Base-by-base conservation (phyloP, 805 yeast species). In the Ogataea pini region DNA sequence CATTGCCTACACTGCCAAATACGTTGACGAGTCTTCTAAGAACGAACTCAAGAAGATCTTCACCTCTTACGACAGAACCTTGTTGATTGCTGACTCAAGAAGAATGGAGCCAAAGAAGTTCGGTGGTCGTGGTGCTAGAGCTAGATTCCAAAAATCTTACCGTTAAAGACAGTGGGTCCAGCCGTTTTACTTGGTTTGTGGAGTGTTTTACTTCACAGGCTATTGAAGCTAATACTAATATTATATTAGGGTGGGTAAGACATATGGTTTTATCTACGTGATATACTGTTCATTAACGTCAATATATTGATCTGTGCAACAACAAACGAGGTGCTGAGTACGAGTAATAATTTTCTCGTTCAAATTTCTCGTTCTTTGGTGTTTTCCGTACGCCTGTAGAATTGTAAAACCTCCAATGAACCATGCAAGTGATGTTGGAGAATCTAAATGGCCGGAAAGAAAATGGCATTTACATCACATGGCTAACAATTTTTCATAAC, bases 111-210 rank as follows among this genome's bases (percentile, higher is more conserved):
- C 99, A 86, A 94, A 94, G 97, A 94, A 94, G 85, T 94, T 94
- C 84, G 99, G 99, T 85, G 99, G 99, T 85, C 96, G 96, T 79
- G 99, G 99, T 89, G 99, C 99, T 82, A 94, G 99, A 84, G 94
- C 99, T 75, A 92, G 98, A 83, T 92, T 89, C 97, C 99, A 94
- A 86, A 94, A 94, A 79, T 94, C 99, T 77, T 94, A 94, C 94
- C 99, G 99, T 91, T 94, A 92, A 80, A 28, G 42, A 29, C 39
- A 36, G 42, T 22, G 32, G 18, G 40, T 34, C 37, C 24, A 14
- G 37, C 24, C 24, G 20, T 17, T 28, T 17, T 19, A 19, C 24
- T 34, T 17, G 20, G 37, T 34, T 34, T 34, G 37, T 34, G 37
- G 37, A 20, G 24, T 34, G 22, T 34, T 31, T n/a, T 31, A 32